phyloP scores from a whole-genome alignment of 495 filamentous ascomycete genomes.

The Trichoderma asperelloides region DNA sequence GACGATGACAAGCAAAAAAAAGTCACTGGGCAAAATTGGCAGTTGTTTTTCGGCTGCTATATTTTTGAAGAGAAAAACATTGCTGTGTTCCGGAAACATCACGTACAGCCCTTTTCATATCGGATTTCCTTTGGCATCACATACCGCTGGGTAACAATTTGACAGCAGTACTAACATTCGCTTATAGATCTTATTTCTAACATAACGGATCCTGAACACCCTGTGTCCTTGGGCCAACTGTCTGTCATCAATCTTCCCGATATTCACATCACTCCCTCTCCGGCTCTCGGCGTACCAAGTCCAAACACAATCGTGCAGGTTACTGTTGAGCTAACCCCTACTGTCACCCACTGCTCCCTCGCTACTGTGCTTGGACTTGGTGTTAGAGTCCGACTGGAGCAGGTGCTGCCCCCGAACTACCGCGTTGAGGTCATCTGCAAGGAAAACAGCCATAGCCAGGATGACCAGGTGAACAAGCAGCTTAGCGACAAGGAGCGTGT shows the following conservation, averaged over 20 bases:
- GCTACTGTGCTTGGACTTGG: conserved; percentile 95
- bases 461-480: conserved; percentile 92
- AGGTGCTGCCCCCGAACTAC: conserved; percentile 85
- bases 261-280: conserved; percentile 65
- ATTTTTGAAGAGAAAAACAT: too few species aligned
- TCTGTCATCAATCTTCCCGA: conserved; percentile 91
- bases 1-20: neutral
- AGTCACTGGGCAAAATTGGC: neutral
- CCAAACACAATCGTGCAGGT: conserved; percentile 41
- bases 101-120: neutral
- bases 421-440: conserved; percentile 90
- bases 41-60: neutral
- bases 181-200: conserved; percentile 76
- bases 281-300: conserved; percentile 36
- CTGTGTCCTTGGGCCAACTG: conserved; percentile 81
- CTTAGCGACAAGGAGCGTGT: conserved; percentile 93
- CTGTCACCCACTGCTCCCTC: conserved; percentile 91
- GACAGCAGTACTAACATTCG: conserved; percentile 26
- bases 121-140: neutral
- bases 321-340: conserved; percentile 79
- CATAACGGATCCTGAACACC: conserved; percentile 94
- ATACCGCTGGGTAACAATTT: neutral
- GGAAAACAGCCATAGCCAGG: conserved; percentile 89
- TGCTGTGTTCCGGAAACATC: too few species aligned
- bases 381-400: conserved; percentile 81